Conservation (phyloP, 345 rosid genomes). For the Carallia brachiata region DNA sequence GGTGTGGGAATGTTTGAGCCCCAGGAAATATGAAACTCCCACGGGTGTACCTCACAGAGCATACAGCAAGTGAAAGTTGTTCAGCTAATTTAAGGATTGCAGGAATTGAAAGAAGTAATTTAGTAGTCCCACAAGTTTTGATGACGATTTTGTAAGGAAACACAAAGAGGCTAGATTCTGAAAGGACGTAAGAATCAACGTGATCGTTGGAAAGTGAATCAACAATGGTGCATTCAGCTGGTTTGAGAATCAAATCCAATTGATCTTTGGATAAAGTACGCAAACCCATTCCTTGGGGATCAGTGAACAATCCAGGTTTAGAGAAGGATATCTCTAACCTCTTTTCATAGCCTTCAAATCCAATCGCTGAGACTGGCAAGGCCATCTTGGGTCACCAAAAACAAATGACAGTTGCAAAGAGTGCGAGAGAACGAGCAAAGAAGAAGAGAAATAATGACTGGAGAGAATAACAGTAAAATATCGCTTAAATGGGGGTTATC, state of each 20-base stretch:
- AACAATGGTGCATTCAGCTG: slow-evolving; percentile 79
- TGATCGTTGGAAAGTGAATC: slow-evolving; percentile 55
- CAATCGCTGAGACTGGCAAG: slow-evolving; percentile 63
- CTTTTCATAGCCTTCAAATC: slow-evolving; percentile 93
- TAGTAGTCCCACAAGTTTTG: slow-evolving; percentile 90
- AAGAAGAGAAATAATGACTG: slow-evolving; percentile 5
- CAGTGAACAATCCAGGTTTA: slow-evolving; percentile 54
- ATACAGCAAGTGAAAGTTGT: slow-evolving; percentile 47
- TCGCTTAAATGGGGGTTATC: slow-evolving; percentile 20
- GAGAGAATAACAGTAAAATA: slow-evolving; percentile 1
- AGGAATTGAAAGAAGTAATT: slow-evolving; percentile 64
- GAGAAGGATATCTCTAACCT: slow-evolving; percentile 70
- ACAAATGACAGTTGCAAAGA: slow-evolving; percentile 28
- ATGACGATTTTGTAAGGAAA: slow-evolving; percentile 76
- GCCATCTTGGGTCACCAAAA: slow-evolving; percentile 37
- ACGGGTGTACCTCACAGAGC: slow-evolving; percentile 61
- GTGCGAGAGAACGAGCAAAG: slow-evolving; percentile 44
- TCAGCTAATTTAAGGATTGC: slow-evolving; percentile 54
- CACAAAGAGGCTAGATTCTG: slow-evolving; percentile 82
- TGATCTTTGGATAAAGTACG: slow-evolving; percentile 54
- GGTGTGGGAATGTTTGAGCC: slow-evolving; percentile 67
- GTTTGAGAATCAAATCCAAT: slow-evolving; percentile 61
- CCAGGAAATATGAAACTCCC: slow-evolving; percentile 72
- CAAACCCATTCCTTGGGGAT: slow-evolving; percentile 67
- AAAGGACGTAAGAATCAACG: slow-evolving; percentile 74